Conservation (phyloP, 257 asterid species). For the Primulina tabacum region DNA sequence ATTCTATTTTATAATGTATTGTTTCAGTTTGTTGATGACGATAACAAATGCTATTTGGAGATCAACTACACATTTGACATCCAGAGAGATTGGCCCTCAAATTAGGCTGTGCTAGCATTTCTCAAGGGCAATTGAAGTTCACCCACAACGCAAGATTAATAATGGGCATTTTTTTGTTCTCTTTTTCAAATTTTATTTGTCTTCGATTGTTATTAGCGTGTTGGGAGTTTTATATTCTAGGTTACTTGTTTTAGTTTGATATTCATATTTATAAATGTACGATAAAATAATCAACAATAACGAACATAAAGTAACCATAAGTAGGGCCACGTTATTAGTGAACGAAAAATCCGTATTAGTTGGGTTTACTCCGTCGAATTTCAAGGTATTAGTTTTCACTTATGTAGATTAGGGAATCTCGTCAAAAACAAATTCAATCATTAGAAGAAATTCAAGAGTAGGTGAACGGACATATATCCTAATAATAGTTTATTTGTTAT, state of each 20-base stretch:
- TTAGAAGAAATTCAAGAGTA: too few species aligned
- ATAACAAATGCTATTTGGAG: slow-evolving; percentile 61
- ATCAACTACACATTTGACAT: slow-evolving; percentile 62
- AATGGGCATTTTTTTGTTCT: not conserved
- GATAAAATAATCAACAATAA: too few species aligned
- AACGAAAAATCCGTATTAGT: too few species aligned
- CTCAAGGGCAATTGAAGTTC: not conserved
- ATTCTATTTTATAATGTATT: not conserved
- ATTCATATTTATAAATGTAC: too few species aligned
- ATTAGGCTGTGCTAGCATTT: not conserved
- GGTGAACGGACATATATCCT: too few species aligned
- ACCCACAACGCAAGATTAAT: not conserved
- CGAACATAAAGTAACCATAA: too few species aligned
- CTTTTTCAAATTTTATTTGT: not conserved
- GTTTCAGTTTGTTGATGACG: slow-evolving; percentile 63
- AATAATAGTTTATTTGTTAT: too few species aligned
- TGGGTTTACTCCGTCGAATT: too few species aligned
- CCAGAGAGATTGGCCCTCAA: slow-evolving; percentile 58
- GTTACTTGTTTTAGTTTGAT: not conserved
- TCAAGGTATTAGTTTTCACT: too few species aligned
- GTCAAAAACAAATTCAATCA: too few species aligned
- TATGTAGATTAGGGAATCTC: too few species aligned
- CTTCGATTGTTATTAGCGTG: not conserved
- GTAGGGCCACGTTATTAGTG: too few species aligned
- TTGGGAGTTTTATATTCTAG: not conserved